Evolutionary conservation across 169 alveolate genomes (phyloP), one percentile per base, ranked within the genome.

Genomic region (Eimeria zaria): DNA sequence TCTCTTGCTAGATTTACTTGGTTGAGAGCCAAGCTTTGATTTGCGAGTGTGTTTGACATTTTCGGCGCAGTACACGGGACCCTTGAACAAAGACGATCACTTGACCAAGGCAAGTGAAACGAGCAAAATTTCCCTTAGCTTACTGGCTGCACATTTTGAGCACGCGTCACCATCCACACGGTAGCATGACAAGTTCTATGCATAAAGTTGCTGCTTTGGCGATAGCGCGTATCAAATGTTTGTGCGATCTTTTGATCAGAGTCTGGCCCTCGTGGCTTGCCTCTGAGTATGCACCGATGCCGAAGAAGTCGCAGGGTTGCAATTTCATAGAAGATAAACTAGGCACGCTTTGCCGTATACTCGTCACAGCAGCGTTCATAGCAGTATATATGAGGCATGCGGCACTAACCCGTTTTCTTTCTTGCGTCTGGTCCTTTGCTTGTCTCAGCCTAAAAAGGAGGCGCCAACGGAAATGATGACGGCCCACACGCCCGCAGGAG

Each of bases 401-500:
- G 44, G 1, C 20, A 30, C 41, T 30, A 7, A 2, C 6, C 9
- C 9, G 7, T 20, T 67, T 24, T 30, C 46, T 67, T 22, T 67
- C 9, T 16, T 67, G 27, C 16, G 44, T 44, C 5, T n/a, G 2
- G 39, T 6, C 22, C 46, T 20, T 67, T n/a, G 76, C 76, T 11
- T 30, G 76, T 30, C 41, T 27, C 76, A 67, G 76, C 22, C 39
- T 27, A 5, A 67, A 0, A 12, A 11, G 20, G 76, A 67, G 22
- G 46, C 12, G 44, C 46, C 7, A 67, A 3, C 9, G 22, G 76
- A n/a, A 30, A 30, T 44, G 8, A 30, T 9, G 16, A 67, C 76
- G 39, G 76, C 76, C 44, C 24, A n/a, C 76, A 67, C 76, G 22
- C 76, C 76, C 46, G 39, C 39, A 67, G 76, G 76, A n/a, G 76